Evolutionary conservation across 371 early-diverging fungal species (phyloP).

Genomic region (Syncephalastrum racemosum): DNA sequence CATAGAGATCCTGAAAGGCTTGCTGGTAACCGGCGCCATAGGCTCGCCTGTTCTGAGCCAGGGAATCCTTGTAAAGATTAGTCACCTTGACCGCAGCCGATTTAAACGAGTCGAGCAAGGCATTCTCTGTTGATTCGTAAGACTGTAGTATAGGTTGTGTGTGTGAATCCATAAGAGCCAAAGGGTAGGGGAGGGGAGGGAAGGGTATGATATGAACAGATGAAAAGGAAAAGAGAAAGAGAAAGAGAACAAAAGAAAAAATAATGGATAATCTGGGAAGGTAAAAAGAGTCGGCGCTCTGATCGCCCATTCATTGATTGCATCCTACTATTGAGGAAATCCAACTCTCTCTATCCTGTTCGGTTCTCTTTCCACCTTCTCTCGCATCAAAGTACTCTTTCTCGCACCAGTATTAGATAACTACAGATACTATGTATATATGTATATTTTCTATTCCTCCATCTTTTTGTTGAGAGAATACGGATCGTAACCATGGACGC

Average conservation of each 20-base stretch:
- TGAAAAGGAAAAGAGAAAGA: no score
- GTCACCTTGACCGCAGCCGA: constrained; percentile 72
- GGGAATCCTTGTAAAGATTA: constrained; percentile 69
- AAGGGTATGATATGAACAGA: no score
- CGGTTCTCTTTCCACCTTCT: no score
- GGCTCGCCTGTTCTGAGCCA: constrained; percentile 60
- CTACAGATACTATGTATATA: background rate
- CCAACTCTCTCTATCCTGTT: no score
- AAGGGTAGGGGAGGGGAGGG: no score
- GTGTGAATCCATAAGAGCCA: constrained; percentile 10
- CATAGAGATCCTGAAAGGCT: constrained; percentile 68
- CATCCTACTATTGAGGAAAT: no score
- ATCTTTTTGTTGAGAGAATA: constrained; percentile 28
- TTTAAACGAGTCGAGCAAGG: constrained; percentile 62
- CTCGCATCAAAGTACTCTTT: no score
- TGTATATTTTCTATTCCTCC: constrained; percentile 17
- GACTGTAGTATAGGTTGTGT: constrained; percentile 32
- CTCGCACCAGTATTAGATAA: no score
- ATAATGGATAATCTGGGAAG: no score
- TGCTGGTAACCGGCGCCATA: constrained; percentile 74
- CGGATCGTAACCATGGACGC: constrained; percentile 58
- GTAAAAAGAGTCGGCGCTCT: no score
- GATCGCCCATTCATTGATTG: no score
- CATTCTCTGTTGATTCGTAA: constrained; percentile 55
- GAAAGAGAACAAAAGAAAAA: no score